Percentiles rank a stretch among this genome's conserved stretches.
Conservation (phyloP, 495 filamentous ascomycete species). For the Corynascus novoguineensis region DNA sequence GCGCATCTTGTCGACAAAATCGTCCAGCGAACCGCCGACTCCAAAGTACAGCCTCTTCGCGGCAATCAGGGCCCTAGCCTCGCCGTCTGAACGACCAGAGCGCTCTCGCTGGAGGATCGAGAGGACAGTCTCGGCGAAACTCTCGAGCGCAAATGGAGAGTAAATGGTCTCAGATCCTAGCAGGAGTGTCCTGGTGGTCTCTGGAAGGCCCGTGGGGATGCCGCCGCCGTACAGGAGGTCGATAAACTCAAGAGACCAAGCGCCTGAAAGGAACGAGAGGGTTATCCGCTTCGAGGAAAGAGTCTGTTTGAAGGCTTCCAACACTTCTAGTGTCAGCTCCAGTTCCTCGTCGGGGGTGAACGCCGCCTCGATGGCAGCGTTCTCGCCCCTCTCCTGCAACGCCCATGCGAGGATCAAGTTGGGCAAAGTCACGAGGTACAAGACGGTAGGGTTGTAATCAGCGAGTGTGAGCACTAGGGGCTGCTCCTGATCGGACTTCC, state of each 20-base stretch:
- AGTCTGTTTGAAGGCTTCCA: conserved; percentile 55
- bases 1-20: conserved; percentile 64
- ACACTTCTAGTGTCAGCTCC: conserved; percentile 61
- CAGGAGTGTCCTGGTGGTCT: conserved; percentile 45
- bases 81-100: conserved; percentile 29
- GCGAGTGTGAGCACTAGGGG: conserved; percentile 63
- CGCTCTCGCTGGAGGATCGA: conserved; percentile 54
- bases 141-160: conserved; percentile 63
- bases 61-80: conserved; percentile 66
- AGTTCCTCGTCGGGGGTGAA: conserved; percentile 59
- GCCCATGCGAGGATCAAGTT: conserved; percentile 84
- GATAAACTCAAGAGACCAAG: conserved; percentile 69
- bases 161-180: conserved; percentile 96
- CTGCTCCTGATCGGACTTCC: conserved; percentile 22
- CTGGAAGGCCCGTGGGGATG: conserved; percentile 17
- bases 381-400: conserved; percentile 32
- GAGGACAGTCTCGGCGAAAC: conserved; percentile 71
- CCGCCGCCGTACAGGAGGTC: conserved; percentile 42
- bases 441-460: conserved; percentile 84
- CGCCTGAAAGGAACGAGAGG: conserved; percentile 73
- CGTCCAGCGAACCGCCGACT: conserved; percentile 87
- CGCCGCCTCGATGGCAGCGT: conserved; percentile 33
- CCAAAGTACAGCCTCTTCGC: conserved; percentile 96
- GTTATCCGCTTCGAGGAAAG: conserved; percentile 52
- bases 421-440: conserved; percentile 80